Evolutionary conservation across 2,329 filamentous ascomycete genomes (phyloP), one percentile per base, ranked within the genome.

Genomic region (Blastomyces emzantsi): DNA sequence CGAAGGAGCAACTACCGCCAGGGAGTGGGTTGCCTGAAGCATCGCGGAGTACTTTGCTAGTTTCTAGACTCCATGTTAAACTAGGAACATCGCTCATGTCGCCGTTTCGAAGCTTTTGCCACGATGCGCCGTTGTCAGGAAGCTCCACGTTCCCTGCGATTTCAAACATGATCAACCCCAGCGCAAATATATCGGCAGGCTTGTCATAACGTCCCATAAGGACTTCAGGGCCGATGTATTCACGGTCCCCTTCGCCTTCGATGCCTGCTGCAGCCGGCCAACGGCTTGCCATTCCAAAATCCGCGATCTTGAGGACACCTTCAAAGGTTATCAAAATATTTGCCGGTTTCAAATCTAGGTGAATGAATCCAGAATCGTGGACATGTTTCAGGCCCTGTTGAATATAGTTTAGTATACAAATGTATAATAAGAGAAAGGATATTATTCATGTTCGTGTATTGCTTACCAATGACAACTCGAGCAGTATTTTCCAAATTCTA

Each of bases 401-500:
- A 13, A 52, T 51, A 64, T 58, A 66, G 28, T 8, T 78, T 69
- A 73, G 71, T 66, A 62, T 39, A 62, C 3, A 60, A 6, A 11
- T 13, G 8, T 52, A 33, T 43, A 47, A 9, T n/a, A 13, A 45
- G 47, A 25, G 25, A 28, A 28, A 33, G 49, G 57, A 47, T 19
- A 19, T 30, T 30, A 41, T 22, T 28, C 1, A 36, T 45, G 8
- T 33, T 30, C 5, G 28, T 15, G 49, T 28, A 52, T 65, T 56
- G 81, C 88, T 78, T 84, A 94, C 91, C 81, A 89, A 80, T 70
- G 87, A 84, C 64, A 96, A 77, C 75, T 99, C 94, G 52, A 96
- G 84, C 70, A 97, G 80, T 64, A 97, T 93, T 79, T 99, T 99
- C 91, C 94, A 99, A 75, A 97, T 97, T 66, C 94, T 86, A 78